phyloP scores from a whole-genome alignment of 2,329 filamentous ascomycete species.

The Colletotrichum musicola region DNA sequence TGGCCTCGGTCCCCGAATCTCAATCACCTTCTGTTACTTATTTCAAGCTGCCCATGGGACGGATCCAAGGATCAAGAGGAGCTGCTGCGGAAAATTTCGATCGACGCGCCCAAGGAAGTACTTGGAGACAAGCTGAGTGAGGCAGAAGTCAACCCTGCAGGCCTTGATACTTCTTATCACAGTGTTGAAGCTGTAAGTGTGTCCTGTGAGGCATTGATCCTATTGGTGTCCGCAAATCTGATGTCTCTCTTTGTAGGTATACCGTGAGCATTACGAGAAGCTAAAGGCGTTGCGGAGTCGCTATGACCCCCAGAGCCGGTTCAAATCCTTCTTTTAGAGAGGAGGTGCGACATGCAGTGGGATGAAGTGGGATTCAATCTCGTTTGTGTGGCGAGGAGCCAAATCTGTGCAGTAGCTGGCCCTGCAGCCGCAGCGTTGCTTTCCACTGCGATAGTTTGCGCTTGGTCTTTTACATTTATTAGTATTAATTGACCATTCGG shows the following conservation, averaged over 20 bases:
- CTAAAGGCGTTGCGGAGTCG: neutral
- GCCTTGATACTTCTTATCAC: constrained; percentile 20
- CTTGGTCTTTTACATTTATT: too few relatives aligned
- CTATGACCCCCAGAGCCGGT: constrained; percentile 14
- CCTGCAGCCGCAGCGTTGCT: too few relatives aligned
- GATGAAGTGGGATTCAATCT: neutral
- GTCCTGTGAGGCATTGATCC: neutral
- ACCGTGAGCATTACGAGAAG: constrained; percentile 23
- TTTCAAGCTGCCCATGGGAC: constrained; percentile 17
- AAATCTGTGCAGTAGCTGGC: neutral
- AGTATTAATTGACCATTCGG: too few relatives aligned
- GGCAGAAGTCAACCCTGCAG: constrained; percentile 24
- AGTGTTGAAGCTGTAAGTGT: constrained; percentile 9
- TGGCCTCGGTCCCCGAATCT: constrained; percentile 19
- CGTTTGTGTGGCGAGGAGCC: neutral
- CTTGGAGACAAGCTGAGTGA: neutral
- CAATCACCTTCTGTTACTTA: constrained; percentile 19
- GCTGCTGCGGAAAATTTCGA: constrained; percentile 7
- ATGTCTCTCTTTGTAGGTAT: constrained; percentile 6
- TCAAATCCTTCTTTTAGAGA: constrained; percentile 21
- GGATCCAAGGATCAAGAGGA: constrained; percentile 22
- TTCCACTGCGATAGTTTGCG: too few relatives aligned
- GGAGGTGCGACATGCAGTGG: too few relatives aligned
- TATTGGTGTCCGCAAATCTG: neutral
- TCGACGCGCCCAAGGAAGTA: constrained; percentile 11